Conservation (phyloP, 108 stramenopile genomes). For the Pelagomonas calceolata region DNA sequence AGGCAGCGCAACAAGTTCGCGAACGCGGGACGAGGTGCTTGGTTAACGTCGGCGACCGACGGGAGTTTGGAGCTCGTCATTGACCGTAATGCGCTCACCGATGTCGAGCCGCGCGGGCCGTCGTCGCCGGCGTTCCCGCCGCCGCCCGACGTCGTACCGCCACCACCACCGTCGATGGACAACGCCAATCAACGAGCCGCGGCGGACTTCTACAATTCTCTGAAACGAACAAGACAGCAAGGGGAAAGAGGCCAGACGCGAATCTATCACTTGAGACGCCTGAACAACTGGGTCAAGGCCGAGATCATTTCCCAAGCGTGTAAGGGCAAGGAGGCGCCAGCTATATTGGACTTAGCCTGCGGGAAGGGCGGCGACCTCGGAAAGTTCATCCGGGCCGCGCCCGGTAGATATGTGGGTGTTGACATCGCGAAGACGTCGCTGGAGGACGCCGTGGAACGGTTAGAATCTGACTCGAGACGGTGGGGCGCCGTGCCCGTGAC, state of each 20-base stretch:
- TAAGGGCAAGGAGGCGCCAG: constrained; percentile 36
- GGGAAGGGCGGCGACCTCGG: constrained; percentile 97
- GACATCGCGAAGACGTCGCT: constrained; percentile 92
- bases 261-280: constrained; percentile 83
- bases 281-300: constrained; percentile 97
- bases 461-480: constrained; percentile 43
- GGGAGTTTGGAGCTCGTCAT: too few species aligned
- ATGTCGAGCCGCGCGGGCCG: too few species aligned
- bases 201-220: too few species aligned
- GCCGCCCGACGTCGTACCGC: too few species aligned
- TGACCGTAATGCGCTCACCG: too few species aligned
- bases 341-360: constrained; percentile 89
- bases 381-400: constrained; percentile 69
- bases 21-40: too few species aligned
- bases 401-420: constrained; percentile 79
- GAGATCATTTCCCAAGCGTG: constrained; percentile 57
- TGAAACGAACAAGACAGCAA: constrained; percentile 28
- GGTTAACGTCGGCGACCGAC: too few species aligned
- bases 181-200: too few species aligned
- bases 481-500: constrained; percentile 7
- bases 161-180: too few species aligned
- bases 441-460: constrained; percentile 76
- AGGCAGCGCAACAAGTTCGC: too few species aligned
- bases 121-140: too few species aligned
- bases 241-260: constrained; percentile 68